Evolutionary conservation across 768 basidiomycete species (phyloP).

Genomic region (Leucosporidium scottii): DNA sequence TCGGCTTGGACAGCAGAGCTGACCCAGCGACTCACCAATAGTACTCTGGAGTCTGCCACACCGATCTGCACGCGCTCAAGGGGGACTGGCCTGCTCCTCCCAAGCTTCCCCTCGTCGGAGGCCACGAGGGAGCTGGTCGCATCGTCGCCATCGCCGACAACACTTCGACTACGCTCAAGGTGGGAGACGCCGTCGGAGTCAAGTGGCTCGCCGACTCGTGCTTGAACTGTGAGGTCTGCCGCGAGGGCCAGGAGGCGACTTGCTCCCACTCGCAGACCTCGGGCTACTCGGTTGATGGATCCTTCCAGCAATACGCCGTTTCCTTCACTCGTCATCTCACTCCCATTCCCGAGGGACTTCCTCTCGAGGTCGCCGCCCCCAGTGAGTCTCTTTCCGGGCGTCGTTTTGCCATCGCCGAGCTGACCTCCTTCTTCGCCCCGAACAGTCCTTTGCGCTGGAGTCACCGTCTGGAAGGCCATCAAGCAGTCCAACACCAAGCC

Average conservation of each 20-base stretch:
- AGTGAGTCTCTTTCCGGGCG: constrained; percentile 38
- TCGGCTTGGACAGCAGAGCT: too few relatives aligned
- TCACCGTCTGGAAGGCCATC: constrained; percentile 83
- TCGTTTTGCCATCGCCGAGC: neutral
- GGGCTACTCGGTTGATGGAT: constrained; percentile 66
- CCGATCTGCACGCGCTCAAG: neutral
- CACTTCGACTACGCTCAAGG: constrained; percentile 54
- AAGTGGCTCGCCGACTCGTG: constrained; percentile 41
- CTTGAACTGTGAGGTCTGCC: constrained; percentile 36
- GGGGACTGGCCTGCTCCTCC: constrained; percentile 62
- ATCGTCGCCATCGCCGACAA: constrained; percentile 56
- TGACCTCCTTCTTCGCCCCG: neutral
- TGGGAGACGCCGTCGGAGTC: constrained; percentile 29
- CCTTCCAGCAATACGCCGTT: constrained; percentile 39
- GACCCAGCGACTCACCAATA: neutral
- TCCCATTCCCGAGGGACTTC: constrained; percentile 61
- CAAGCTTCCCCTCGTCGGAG: constrained; percentile 59
- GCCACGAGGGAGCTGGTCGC: constrained; percentile 76
- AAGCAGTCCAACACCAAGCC: constrained; percentile 59
- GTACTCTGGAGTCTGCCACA: constrained; percentile 3
- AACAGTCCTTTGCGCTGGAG: constrained; percentile 41
- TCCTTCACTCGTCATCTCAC: constrained; percentile 69
- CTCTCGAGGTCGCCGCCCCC: constrained; percentile 52
- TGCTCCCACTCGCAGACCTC: constrained; percentile 40
- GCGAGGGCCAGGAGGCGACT: constrained; percentile 29